Conservation (phyloP, 352 stramenopile genomes). For the Phytophthora cryptogea region DNA sequence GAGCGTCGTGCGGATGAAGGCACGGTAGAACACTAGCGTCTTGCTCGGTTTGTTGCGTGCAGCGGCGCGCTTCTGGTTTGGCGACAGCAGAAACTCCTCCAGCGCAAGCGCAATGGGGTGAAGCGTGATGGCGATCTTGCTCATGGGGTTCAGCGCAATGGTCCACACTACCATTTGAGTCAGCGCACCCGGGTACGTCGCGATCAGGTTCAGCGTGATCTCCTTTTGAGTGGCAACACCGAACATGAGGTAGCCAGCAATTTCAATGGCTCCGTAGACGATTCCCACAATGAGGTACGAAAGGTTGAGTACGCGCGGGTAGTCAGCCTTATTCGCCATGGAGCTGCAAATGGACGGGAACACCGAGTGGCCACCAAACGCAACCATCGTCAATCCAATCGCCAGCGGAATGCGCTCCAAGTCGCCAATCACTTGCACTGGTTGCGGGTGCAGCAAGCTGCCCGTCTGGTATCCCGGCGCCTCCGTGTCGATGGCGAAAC, state of each 20-base stretch:
- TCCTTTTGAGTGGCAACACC: conserved; percentile 81
- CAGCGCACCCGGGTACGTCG: conserved; percentile 57
- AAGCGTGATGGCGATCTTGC: conserved; percentile 87
- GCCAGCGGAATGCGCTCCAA: conserved; percentile 68
- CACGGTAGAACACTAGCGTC: conserved; percentile 54
- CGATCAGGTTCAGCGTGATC: conserved; percentile 86
- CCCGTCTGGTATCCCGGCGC: conserved; percentile 46
- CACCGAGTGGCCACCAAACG: conserved; percentile 86
- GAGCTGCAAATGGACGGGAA: conserved; percentile 92
- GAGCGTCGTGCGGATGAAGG: conserved; percentile 67
- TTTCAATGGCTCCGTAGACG: conserved; percentile 78
- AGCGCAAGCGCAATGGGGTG: conserved; percentile 78
- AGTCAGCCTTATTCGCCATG: conserved; percentile 64
- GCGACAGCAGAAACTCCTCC: conserved; percentile 72
- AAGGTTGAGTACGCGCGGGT: conserved; percentile 70
- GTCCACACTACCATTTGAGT: conserved; percentile 78
- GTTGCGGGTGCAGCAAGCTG: conserved; percentile 68
- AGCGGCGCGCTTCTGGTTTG: conserved; percentile 37
- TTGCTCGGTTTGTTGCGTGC: conserved; percentile 33
- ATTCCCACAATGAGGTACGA: conserved; percentile 74
- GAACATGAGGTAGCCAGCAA: conserved; percentile 86
- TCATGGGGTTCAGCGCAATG: conserved; percentile 88
- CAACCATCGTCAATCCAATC: conserved; percentile 88
- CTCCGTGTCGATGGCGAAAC: conserved; percentile 54
- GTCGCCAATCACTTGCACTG: conserved; percentile 64